Conservation (phyloP, 2,329 filamentous ascomycete species). For the Juglanconis sp. region DNA sequence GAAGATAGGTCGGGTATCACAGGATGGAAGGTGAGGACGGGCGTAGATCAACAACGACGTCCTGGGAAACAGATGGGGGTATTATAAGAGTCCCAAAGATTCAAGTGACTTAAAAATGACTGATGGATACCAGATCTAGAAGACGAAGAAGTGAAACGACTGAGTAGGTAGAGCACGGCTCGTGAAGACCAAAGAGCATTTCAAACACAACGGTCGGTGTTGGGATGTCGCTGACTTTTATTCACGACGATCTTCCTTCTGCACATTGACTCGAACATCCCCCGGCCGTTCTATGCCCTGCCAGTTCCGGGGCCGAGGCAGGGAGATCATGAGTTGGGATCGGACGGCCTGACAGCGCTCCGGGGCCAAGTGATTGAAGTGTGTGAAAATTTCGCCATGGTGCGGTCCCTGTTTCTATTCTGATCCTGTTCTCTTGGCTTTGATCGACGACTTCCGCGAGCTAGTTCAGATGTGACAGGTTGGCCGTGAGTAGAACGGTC, state of each 20-base stretch:
- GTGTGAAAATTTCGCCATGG: conserved; percentile 3
- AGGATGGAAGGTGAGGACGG: not conserved
- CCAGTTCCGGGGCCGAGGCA: not conserved
- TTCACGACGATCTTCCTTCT: not conserved
- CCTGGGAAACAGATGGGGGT: not conserved
- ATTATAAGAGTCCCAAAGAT: not conserved
- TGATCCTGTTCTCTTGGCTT: conserved; percentile 7
- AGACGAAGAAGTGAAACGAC: conserved; percentile 6
- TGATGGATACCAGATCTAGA: conserved; percentile 14
- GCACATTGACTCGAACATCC: conserved; percentile 2
- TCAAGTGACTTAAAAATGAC: not conserved
- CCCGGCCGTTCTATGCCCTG: not conserved
- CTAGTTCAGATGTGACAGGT: conserved; percentile 7
- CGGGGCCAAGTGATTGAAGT: conserved; percentile 15
- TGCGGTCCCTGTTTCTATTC: conserved; percentile 11
- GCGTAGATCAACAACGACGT: conserved; percentile 1
- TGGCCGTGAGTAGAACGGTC: too few relatives aligned
- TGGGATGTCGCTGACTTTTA: conserved; percentile 12
- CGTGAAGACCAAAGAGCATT: not conserved
- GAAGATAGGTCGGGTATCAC: not conserved
- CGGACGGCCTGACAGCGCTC: conserved; percentile 12
- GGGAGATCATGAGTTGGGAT: conserved; percentile 1
- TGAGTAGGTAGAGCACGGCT: conserved; percentile 10
- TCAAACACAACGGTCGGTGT: not conserved
- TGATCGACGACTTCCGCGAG: conserved; percentile 4